phyloP scores from a whole-genome alignment of 352 stramenopile species.

The Pythium coloratum region DNA sequence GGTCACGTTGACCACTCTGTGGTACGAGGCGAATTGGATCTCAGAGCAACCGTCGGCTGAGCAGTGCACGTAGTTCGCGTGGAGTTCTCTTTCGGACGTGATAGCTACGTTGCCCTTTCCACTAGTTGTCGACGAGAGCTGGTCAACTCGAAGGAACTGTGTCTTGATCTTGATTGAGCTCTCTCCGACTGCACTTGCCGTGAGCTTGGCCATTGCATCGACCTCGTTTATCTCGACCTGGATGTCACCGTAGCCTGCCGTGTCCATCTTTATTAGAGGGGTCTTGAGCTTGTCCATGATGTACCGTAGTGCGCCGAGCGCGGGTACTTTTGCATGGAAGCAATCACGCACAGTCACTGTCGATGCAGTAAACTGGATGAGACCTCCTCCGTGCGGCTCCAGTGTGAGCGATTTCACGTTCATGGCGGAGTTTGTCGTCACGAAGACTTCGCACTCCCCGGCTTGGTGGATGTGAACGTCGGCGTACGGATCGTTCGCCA shows the following conservation, averaged over 20 bases:
- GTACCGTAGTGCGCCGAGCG: background rate
- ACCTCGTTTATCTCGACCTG: background rate
- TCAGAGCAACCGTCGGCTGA: background rate
- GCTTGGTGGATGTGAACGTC: constrained; percentile 15
- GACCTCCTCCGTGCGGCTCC: constrained; percentile 10
- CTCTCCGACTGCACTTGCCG: background rate
- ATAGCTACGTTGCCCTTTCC: constrained; percentile 6
- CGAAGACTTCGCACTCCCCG: constrained; percentile 17
- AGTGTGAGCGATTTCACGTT: constrained; percentile 10
- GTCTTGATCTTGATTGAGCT: constrained; percentile 3
- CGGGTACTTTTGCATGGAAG: background rate
- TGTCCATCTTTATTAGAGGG: constrained; percentile 5
- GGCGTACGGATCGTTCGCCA: constrained; percentile 8
- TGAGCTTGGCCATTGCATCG: background rate
- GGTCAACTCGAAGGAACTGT: constrained; percentile 1
- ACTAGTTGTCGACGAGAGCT: background rate
- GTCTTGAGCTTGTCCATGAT: constrained; percentile 7
- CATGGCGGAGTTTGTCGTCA: background rate
- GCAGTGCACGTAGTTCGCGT: background rate
- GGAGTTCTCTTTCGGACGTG: background rate
- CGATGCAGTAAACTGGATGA: constrained; percentile 17
- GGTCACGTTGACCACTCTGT: background rate
- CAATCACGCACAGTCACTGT: background rate
- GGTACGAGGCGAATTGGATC: constrained; percentile 7
- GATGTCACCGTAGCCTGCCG: constrained; percentile 9